A percentile compares a stretch with the other conserved stretches of the same genome.
Conservation (phyloP, 2,329 filamentous ascomycete species). For the Xylariaceae sp. region DNA sequence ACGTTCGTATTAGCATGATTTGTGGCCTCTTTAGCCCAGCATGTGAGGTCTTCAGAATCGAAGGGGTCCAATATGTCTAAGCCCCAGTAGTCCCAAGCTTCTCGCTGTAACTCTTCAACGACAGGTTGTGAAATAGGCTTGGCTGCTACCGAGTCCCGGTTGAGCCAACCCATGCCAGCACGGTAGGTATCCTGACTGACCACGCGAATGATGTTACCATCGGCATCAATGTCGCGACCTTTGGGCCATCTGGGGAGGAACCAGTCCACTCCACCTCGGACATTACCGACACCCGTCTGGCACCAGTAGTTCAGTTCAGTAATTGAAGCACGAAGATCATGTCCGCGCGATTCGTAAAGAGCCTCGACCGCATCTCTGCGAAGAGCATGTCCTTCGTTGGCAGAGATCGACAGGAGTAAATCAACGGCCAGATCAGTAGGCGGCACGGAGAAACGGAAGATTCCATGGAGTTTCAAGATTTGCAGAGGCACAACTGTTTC, state of each 20-base stretch:
- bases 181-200: constrained; percentile 77
- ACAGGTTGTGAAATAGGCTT: constrained; percentile 37
- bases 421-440: constrained; percentile 68
- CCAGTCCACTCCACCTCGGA: constrained; percentile 87
- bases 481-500: constrained; percentile 75
- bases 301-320: constrained; percentile 94
- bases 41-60: constrained; percentile 36
- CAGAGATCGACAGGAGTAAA: constrained; percentile 76
- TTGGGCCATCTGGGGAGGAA: constrained; percentile 74
- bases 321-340: constrained; percentile 77
- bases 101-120: constrained; percentile 60
- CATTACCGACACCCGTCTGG: constrained; percentile 87
- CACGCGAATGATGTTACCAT: constrained; percentile 68
- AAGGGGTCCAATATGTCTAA: constrained; percentile 60
- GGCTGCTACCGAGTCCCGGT: constrained; percentile 52
- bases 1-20: constrained; percentile 3
- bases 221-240: constrained; percentile 63
- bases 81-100: constrained; percentile 65
- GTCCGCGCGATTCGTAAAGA: constrained; percentile 64
- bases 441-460: constrained; percentile 70
- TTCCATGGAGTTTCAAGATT: constrained; percentile 74
- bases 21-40: constrained; percentile 29
- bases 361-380: constrained; percentile 60
- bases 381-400: constrained; percentile 83
- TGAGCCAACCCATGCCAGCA: constrained; percentile 72